Conservation (phyloP, 2,329 filamentous ascomycete species). For the Clarireedia hainanense region DNA sequence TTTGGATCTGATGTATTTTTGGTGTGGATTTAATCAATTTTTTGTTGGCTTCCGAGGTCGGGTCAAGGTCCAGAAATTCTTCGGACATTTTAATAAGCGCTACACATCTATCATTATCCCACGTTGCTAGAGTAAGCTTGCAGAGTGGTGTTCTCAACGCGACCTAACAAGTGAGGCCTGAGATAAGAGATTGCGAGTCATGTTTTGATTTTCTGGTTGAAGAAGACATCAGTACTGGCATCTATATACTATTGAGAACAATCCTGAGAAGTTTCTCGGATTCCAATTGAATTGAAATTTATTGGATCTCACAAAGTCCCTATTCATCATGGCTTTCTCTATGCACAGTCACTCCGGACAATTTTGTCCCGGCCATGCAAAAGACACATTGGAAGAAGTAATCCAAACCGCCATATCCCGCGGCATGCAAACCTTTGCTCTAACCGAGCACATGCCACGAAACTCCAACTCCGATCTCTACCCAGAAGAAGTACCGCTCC, state of each 20-base stretch:
- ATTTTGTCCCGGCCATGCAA: slow-evolving; percentile 88
- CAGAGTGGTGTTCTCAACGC: not conserved
- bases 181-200: not conserved
- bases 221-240: not conserved
- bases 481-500: slow-evolving; percentile 67
- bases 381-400: slow-evolving; percentile 76
- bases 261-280: not conserved
- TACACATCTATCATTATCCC: not conserved
- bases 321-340: slow-evolving; percentile 75
- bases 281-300: not conserved
- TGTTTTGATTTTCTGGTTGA: not conserved
- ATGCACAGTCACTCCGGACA: slow-evolving; percentile 98
- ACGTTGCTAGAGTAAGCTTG: not conserved
- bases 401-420: slow-evolving; percentile 69
- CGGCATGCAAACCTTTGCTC: slow-evolving; percentile 73
- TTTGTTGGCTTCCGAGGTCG: not conserved
- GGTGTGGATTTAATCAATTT: not conserved
- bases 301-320: not conserved
- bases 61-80: not conserved
- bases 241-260: not conserved
- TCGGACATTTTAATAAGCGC: not conserved
- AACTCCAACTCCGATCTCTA: slow-evolving; percentile 69
- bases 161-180: not conserved
- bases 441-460: slow-evolving; percentile 95
- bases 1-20: not conserved